Evolutionary conservation across 2,329 filamentous ascomycete species (phyloP).

Genomic region (Cercospora zeae-maydis): DNA sequence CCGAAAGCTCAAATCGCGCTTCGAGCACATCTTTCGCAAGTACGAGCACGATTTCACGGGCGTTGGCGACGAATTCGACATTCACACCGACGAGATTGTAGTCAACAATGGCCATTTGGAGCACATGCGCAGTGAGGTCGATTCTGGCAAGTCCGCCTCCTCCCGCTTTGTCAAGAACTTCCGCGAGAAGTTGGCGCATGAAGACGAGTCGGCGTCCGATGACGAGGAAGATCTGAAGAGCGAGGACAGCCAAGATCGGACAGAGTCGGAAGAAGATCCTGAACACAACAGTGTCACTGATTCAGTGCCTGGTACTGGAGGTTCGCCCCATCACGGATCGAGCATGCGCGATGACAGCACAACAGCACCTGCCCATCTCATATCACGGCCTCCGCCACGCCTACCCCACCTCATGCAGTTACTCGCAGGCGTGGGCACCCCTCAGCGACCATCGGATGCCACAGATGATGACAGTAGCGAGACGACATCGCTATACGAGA

Average conservation of each 20-base stretch:
- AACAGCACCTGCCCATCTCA: background rate
- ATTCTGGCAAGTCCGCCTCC: conserved; percentile 41
- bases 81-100: conserved; percentile 75
- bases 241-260: conserved; percentile 10
- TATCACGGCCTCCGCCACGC: conserved; percentile 16
- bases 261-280: background rate
- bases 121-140: conserved; percentile 57
- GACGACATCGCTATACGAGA: background rate
- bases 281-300: background rate
- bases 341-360: background rate
- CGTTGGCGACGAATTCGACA: conserved; percentile 84
- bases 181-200: conserved; percentile 34
- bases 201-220: conserved; percentile 36
- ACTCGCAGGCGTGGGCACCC: conserved; percentile 18
- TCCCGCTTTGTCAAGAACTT: conserved; percentile 34
- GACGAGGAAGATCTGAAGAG: conserved; percentile 26
- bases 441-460: conserved; percentile 3
- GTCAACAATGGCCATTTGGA: conserved; percentile 84
- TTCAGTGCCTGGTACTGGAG: background rate
- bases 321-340: background rate
- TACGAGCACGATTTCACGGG: conserved; percentile 67
- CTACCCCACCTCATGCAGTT: conserved; percentile 18
- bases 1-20: conserved; percentile 71
- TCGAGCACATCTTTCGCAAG: conserved; percentile 85
- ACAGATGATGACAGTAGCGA: conserved; percentile 7